These are phyloP conservation scores for Botrytis galanthina DNA, from an alignment of 2,329 filamentous ascomycete genomes.

Conservation along the genomic window DNA sequence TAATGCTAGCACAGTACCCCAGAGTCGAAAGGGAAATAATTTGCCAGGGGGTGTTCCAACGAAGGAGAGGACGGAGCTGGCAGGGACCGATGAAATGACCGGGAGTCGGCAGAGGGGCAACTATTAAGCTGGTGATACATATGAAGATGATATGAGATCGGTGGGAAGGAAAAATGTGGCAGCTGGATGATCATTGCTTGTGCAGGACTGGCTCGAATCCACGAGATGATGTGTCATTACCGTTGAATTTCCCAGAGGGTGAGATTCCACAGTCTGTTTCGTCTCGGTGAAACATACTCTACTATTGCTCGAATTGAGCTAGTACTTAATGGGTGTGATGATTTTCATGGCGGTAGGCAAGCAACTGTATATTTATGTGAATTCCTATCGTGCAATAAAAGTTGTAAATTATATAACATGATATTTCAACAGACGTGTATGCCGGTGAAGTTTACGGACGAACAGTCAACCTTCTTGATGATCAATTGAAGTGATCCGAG, in stretches of 20 bases:
- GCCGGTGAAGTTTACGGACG: background rate
- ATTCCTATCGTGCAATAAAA: background rate
- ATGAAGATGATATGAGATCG: background rate
- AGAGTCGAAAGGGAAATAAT: constrained; percentile 23
- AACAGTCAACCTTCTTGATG: background rate
- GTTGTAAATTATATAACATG: background rate
- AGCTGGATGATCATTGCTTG: background rate
- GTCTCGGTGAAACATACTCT: background rate
- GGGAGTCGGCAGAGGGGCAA: background rate
- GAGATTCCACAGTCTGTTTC: background rate
- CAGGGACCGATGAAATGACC: constrained; percentile 27
- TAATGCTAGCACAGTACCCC: constrained; percentile 29
- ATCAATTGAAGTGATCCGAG: background rate
- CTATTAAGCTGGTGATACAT: background rate
- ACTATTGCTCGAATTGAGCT: background rate
- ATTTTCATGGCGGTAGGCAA: background rate
- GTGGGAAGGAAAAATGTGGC: background rate
- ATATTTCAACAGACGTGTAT: background rate
- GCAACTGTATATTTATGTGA: background rate
- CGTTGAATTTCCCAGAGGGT: background rate
- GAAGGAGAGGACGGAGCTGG: constrained; percentile 30
- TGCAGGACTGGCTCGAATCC: background rate
- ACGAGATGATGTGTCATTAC: background rate
- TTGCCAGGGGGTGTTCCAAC: constrained; percentile 24
- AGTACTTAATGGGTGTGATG: background rate